Evolutionary conservation across 257 asterid genomes (phyloP).

Genomic region (Osmanthus fragrans): DNA sequence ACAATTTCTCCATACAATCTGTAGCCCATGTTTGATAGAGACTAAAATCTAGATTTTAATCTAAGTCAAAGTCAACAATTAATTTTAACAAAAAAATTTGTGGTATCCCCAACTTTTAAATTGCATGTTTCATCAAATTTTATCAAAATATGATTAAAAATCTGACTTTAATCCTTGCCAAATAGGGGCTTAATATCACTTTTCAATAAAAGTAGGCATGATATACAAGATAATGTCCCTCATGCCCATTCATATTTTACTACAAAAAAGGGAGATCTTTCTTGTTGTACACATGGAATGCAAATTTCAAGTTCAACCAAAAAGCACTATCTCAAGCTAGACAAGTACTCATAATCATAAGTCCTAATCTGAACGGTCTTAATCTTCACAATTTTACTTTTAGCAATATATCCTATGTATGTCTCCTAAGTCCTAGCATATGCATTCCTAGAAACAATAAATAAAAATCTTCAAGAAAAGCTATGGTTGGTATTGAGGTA

Average conservation of each 20-base stretch:
- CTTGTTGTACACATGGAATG: background rate
- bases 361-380: background rate
- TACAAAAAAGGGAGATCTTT: background rate
- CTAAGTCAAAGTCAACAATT: no score
- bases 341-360: background rate
- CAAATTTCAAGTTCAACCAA: no score
- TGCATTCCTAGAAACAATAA: background rate
- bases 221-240: background rate
- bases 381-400: background rate
- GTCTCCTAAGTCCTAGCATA: background rate
- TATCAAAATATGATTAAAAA: no score
- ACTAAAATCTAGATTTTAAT: no score
- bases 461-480: constrained; percentile 3
- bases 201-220: background rate
- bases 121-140: no score
- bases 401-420: constrained; percentile 4
- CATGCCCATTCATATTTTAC: background rate
- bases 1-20: no score
- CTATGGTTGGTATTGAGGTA: constrained; percentile 3
- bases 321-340: background rate
- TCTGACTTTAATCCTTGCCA: no score
- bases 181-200: no score
- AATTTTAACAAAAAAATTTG: no score
- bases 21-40: no score
- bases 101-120: no score